Evolutionary conservation across 495 filamentous ascomycete species (phyloP).

Genomic region (Aspergillus panamensis): DNA sequence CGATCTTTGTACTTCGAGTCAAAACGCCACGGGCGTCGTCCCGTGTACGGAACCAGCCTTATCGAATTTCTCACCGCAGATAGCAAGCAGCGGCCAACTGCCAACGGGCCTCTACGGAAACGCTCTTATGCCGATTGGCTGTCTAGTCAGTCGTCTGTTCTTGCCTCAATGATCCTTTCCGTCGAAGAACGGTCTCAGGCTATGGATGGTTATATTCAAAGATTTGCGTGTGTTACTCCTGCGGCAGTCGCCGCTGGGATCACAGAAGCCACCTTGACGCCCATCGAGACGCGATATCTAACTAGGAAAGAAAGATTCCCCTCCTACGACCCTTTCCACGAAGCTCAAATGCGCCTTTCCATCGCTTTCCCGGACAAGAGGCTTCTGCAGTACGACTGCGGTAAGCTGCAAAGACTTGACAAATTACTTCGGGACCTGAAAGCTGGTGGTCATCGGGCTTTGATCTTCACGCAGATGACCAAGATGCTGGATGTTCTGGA

Average conservation of each 20-base stretch:
- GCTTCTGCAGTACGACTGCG: constrained; percentile 94
- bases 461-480: constrained; percentile 99
- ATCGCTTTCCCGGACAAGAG: constrained; percentile 97
- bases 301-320: constrained; percentile 51
- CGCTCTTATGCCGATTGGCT: constrained; percentile 65
- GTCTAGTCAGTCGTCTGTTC: constrained; percentile 61
- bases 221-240: constrained; percentile 89
- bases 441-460: constrained; percentile 81
- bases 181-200: constrained; percentile 65
- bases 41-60: constrained; percentile 74
- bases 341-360: constrained; percentile 84
- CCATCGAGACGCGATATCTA: constrained; percentile 55
- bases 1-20: constrained; percentile 77
- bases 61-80: constrained; percentile 68
- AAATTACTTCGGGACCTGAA: constrained; percentile 82
- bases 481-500: constrained; percentile 97
- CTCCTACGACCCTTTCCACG: constrained; percentile 82
- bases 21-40: constrained; percentile 73
- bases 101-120: constrained; percentile 40
- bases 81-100: constrained; percentile 41
- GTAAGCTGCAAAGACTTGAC: constrained; percentile 90
- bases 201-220: constrained; percentile 71
- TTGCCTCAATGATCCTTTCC: constrained; percentile 69
- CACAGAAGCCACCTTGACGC: constrained; percentile 62
- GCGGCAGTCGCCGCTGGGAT: constrained; percentile 79